These are phyloP conservation scores for Peronospora destructor DNA, from an alignment of 352 stramenopile species.

Conservation along the genomic window DNA sequence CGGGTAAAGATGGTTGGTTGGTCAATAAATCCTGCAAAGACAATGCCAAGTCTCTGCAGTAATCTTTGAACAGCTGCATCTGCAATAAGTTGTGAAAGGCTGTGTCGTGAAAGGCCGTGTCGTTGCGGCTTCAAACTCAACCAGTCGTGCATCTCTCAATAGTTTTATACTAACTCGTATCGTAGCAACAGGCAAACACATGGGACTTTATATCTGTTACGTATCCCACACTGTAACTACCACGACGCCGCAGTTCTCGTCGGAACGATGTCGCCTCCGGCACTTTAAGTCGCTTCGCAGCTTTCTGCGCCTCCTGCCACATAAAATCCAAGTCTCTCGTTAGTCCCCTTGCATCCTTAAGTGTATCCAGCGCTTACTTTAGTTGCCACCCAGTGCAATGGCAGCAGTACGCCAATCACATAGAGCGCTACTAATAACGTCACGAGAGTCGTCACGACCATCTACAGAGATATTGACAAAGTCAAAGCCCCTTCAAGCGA, in stretches of 20 bases:
- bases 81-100: too few relatives aligned
- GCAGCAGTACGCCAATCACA: conserved; percentile 48
- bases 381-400: conserved; percentile 28
- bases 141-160: too few relatives aligned
- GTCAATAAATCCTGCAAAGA: too few relatives aligned
- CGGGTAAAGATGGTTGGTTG: too few relatives aligned
- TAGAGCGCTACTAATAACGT: conserved; percentile 51
- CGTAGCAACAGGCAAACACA: conserved; percentile 60
- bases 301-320: conserved; percentile 25
- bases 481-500: background rate
- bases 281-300: conserved; percentile 12
- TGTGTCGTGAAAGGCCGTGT: too few relatives aligned
- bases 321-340: conserved; percentile 1
- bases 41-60: too few relatives aligned
- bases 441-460: conserved; percentile 39
- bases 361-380: background rate
- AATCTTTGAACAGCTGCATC: too few relatives aligned
- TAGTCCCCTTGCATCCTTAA: background rate
- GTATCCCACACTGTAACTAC: conserved; percentile 86
- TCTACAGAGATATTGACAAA: conserved; percentile 15
- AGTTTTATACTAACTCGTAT: too few relatives aligned
- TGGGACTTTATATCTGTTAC: conserved; percentile 85
- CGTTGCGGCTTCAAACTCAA: too few relatives aligned
- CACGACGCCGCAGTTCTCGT: conserved; percentile 66
- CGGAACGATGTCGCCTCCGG: conserved; percentile 61